A percentile compares a stretch with the other conserved stretches of the same genome.
These are phyloP conservation scores for Blastobotrys buckinghamii DNA, from an alignment of 1,139 yeast genomes.

Conservation along the genomic window DNA sequence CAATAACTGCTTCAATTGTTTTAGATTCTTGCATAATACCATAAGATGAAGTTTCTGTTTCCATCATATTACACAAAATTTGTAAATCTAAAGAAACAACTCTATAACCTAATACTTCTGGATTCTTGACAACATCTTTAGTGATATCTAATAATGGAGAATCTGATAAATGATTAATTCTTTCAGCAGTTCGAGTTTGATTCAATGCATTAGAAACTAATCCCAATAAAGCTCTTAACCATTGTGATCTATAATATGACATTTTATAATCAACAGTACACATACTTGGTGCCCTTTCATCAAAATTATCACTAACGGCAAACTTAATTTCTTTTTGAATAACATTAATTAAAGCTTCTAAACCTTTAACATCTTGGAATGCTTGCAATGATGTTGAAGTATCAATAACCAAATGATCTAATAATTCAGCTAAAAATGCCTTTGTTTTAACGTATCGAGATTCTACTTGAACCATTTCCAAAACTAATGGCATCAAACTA, in stretches of 20 bases:
- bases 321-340: slow-evolving; percentile 62
- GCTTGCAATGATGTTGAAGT: slow-evolving; percentile 47
- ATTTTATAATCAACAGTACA: slow-evolving; percentile 53
- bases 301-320: slow-evolving; percentile 52
- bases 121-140: slow-evolving; percentile 53
- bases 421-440: slow-evolving; percentile 59
- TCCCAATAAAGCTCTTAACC: slow-evolving; percentile 43
- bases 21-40: slow-evolving; percentile 75
- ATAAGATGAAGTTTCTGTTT: slow-evolving; percentile 88
- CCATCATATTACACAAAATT: slow-evolving; percentile 66
- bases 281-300: slow-evolving; percentile 44
- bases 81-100: slow-evolving; percentile 61
- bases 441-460: slow-evolving; percentile 50
- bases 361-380: slow-evolving; percentile 65
- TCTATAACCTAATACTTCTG: slow-evolving; percentile 61
- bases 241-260: slow-evolving; percentile 57
- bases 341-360: slow-evolving; percentile 52
- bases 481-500: slow-evolving; percentile 63
- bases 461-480: slow-evolving; percentile 53
- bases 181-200: slow-evolving; percentile 68
- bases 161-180: slow-evolving; percentile 79
- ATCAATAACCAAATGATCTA: slow-evolving; percentile 49
- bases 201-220: slow-evolving; percentile 61
- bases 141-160: slow-evolving; percentile 65
- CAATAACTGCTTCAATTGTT: slow-evolving; percentile 59